These are phyloP conservation scores for Aspergillus felis DNA, from an alignment of 2,329 filamentous ascomycete genomes.

Conservation along the genomic window DNA sequence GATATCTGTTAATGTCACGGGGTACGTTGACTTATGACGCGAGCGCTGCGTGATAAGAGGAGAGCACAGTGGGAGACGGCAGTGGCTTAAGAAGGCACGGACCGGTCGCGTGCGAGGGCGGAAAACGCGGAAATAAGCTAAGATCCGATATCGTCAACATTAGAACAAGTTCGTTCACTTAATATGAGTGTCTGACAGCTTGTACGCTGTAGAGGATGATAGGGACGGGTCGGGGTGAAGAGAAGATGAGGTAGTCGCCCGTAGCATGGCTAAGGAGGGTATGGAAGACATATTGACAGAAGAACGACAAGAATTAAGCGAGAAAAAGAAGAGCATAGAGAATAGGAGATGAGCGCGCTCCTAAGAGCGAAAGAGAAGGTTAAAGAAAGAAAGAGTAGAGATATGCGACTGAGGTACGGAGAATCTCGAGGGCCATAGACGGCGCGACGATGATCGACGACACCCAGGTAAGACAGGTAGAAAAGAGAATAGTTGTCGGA, in stretches of 20 bases:
- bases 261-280: constrained; percentile 13
- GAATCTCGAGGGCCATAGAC: constrained; percentile 13
- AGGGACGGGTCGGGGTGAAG: constrained; percentile 20
- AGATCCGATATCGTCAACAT: constrained; percentile 35
- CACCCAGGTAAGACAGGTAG: constrained; percentile 13
- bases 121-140: constrained; percentile 28
- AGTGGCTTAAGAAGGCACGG: background rate
- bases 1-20: background rate
- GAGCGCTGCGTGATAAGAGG: background rate
- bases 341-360: constrained; percentile 14
- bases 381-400: constrained; percentile 10
- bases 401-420: constrained; percentile 5
- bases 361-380: constrained; percentile 13
- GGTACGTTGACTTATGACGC: background rate
- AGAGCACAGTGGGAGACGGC: background rate
- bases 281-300: constrained; percentile 11
- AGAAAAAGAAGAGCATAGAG: constrained; percentile 12
- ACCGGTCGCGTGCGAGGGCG: background rate
- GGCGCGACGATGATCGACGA: constrained; percentile 17
- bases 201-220: constrained; percentile 20
- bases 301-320: constrained; percentile 11
- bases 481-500: constrained; percentile 12
- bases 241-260: constrained; percentile 17
- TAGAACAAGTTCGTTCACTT: constrained; percentile 26
- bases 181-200: constrained; percentile 17